phyloP scores from a whole-genome alignment of 116 monocot genomes.

The Trichopus zeylanicus region DNA sequence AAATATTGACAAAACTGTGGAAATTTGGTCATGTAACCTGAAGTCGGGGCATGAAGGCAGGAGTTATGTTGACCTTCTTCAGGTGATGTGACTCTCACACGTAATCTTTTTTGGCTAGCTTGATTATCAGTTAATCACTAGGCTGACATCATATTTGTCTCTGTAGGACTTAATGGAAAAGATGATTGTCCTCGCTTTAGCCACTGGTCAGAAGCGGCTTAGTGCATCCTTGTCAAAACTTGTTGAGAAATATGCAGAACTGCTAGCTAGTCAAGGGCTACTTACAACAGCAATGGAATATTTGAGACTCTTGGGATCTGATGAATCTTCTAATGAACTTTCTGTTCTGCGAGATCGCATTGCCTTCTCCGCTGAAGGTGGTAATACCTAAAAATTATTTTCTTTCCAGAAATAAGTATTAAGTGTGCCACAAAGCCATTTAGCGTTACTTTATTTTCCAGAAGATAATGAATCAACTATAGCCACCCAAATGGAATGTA shows the following conservation, averaged over 20 bases:
- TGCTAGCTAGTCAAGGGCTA: slow-evolving; percentile 94
- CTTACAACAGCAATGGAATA: slow-evolving; percentile 94
- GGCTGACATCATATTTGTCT: too few relatives aligned
- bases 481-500: too few relatives aligned
- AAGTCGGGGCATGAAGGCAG: slow-evolving; percentile 57
- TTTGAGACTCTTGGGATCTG: slow-evolving; percentile 73
- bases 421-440: too few relatives aligned
- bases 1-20: slow-evolving; percentile 93
- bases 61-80: slow-evolving; percentile 84
- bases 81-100: slow-evolving; percentile 37
- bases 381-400: background rate
- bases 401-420: too few relatives aligned
- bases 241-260: slow-evolving; percentile 92
- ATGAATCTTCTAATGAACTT: slow-evolving; percentile 73
- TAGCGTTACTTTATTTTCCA: too few relatives aligned
- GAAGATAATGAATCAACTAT: too few relatives aligned
- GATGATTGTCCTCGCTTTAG: slow-evolving; percentile 74
- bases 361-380: slow-evolving; percentile 56
- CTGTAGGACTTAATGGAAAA: slow-evolving; percentile 98
- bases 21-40: slow-evolving; percentile 89
- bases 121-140: background rate
- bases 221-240: slow-evolving; percentile 82
- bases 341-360: slow-evolving; percentile 79
- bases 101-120: background rate
- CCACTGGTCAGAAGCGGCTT: slow-evolving; percentile 84